Evolutionary conservation across 306 rosid genomes (phyloP).

Genomic region (peach (Prunus persica)): Prunus_persica_NCBIv2 NC_034010.1:28306001-28306500

Average conservation of each 20-base stretch:
- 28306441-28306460: constrained; percentile 7
- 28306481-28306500: not conserved
- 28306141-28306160: too few relatives aligned
- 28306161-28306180: too few relatives aligned
- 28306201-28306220: not conserved
- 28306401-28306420: constrained; percentile 7
- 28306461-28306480: not conserved
- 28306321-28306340: not conserved
- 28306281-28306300: not conserved
- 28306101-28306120: too few relatives aligned
- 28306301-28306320: not conserved
- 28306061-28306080: too few relatives aligned
- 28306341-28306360: too few relatives aligned
- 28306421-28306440: constrained; percentile 10
- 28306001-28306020: too few relatives aligned
- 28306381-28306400: not conserved
- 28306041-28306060: too few relatives aligned
- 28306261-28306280: not conserved
- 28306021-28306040: too few relatives aligned
- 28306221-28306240: not conserved
- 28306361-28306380: not conserved
- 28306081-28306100: too few relatives aligned
- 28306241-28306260: not conserved
- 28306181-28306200: too few relatives aligned
- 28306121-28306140: too few relatives aligned